Conservation (phyloP, 345 rosid genomes). For the Turritis glabra region DNA sequence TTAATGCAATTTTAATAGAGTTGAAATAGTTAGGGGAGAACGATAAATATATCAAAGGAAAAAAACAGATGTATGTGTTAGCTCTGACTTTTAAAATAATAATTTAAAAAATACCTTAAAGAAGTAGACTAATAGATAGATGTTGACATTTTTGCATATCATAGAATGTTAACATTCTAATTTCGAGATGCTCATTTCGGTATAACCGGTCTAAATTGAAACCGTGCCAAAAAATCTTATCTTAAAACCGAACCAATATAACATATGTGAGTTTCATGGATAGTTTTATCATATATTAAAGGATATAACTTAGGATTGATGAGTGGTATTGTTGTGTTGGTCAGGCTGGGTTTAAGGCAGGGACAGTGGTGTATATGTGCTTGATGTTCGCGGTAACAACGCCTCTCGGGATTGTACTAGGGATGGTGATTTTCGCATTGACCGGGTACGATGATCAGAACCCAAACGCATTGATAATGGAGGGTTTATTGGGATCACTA, state of each 20-base stretch:
- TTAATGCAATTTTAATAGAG: neutral
- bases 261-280: neutral
- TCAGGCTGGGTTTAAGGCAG: slow-evolving; percentile 81
- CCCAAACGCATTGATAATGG: slow-evolving; percentile 79
- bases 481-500: slow-evolving; percentile 78
- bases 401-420: slow-evolving; percentile 80
- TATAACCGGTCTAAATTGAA: neutral
- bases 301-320: neutral
- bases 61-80: neutral
- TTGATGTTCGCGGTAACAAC: slow-evolving; percentile 92
- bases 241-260: neutral
- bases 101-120: neutral
- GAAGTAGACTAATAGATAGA: neutral
- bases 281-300: neutral
- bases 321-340: neutral
- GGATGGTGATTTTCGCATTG: slow-evolving; percentile 73
- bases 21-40: slow-evolving; percentile 13
- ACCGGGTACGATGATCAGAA: slow-evolving; percentile 84
- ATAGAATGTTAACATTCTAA: slow-evolving; percentile 20
- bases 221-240: neutral
- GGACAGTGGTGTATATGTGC: slow-evolving; percentile 84
- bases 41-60: neutral
- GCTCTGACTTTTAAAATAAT: neutral
- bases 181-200: neutral
- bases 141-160: slow-evolving; percentile 18